Evolutionary conservation across 148 eudicot species (phyloP), one percentile per base, ranked within the genome.

Genomic region (Oxyria digyna): DNA sequence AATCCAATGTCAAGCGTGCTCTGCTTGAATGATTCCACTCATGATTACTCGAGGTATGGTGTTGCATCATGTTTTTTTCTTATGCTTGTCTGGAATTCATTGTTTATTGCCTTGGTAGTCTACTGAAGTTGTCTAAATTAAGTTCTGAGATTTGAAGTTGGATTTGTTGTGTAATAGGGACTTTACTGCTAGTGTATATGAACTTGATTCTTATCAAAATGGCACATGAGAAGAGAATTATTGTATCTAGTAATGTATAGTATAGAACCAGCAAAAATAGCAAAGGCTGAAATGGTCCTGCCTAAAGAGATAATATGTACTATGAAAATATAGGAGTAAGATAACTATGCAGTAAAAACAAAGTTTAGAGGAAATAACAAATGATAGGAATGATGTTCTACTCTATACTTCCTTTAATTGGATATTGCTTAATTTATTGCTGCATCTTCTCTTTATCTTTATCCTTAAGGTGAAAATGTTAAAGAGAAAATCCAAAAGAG

Each of bases 1-100:
- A 81, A 83, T 78, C 69, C 89, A 8, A 83, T 86, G 89, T 77
- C 82, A 10, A 86, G 82, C 67, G 42, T 52, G 42, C 85, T 86
- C 40, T 86, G 89, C 63, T 67, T 86, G 66, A 81, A 79, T 76
- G 81, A 83, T 38, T 80, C 87, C 0, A 18, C 74, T 12, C 76
- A 32, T 3, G 76, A 79, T 42, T 80, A 77, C 68, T 15, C 76
- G 63, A 86, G 87, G 89, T 85, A 72, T 15, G 40, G 68, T 13
- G 4, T 24, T 24, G 12, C 38, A 8, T 48, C 27, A 38, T 38
- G 9, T 38, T 8, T 4, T 38, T 38, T 4, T 38, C 6, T 10
- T 3, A 38, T 38, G 41, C n/a, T n/a, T 1, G 33, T 62, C 18
- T 27, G 12, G 67, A 17, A 31, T 62, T 62, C 38, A 62, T 62